A percentile compares a stretch with the other conserved stretches of the same genome.
phyloP scores from a whole-genome alignment of 139 green algal genomes.

The Auxenochlorella protothecoides region DNA sequence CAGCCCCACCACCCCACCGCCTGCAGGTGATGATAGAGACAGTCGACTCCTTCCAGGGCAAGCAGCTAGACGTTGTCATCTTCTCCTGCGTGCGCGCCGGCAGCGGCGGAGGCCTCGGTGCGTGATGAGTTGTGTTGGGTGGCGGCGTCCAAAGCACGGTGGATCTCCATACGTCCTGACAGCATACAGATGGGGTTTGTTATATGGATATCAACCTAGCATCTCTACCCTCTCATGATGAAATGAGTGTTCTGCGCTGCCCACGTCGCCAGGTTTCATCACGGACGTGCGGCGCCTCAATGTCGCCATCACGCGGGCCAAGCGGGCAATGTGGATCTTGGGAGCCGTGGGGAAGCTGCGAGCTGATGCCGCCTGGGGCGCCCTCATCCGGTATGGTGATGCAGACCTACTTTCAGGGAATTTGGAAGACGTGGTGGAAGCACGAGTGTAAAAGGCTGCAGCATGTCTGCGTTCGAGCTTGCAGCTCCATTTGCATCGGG shows the following conservation, averaged over 20 bases:
- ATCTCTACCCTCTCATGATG: too few relatives aligned
- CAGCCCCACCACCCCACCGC: too few relatives aligned
- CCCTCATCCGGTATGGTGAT: slow-evolving; percentile 27
- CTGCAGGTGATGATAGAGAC: slow-evolving; percentile 70
- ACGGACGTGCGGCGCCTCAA: slow-evolving; percentile 73
- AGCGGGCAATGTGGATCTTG: slow-evolving; percentile 66
- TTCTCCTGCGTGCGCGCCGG: slow-evolving; percentile 71
- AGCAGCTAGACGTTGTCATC: slow-evolving; percentile 90
- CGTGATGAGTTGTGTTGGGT: neutral
- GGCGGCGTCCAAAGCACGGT: neutral
- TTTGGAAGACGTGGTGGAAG: too few relatives aligned
- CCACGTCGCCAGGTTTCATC: slow-evolving; percentile 56
- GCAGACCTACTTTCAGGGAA: too few relatives aligned
- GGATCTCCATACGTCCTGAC: too few relatives aligned
- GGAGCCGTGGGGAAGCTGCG: slow-evolving; percentile 47
- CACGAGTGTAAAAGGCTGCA: too few relatives aligned
- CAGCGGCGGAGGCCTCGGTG: slow-evolving; percentile 9
- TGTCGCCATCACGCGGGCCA: slow-evolving; percentile 76
- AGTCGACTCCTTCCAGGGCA: slow-evolving; percentile 87
- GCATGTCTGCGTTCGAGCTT: too few relatives aligned
- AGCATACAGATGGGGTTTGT: too few relatives aligned
- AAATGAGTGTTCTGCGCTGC: too few relatives aligned
- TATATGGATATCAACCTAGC: too few relatives aligned
- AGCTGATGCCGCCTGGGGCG: slow-evolving; percentile 40
- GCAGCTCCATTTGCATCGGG: too few relatives aligned